A percentile compares a stretch with the other conserved stretches of the same genome.
phyloP scores from a whole-genome alignment of 306 rosid species.

The Cicer bijugum region DNA sequence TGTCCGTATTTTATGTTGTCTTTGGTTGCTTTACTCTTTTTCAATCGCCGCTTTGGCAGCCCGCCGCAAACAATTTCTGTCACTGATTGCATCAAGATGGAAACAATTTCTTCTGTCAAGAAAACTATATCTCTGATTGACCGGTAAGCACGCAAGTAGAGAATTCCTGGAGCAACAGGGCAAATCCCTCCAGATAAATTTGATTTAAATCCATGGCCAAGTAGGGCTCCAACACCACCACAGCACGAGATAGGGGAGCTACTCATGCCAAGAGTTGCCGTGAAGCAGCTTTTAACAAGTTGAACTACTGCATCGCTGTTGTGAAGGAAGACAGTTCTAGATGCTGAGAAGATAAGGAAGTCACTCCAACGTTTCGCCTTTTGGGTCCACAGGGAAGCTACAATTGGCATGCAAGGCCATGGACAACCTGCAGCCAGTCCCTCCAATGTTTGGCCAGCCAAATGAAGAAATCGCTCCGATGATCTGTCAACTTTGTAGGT shows the following conservation, averaged over 20 bases:
- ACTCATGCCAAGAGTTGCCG: conserved; percentile 82
- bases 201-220: conserved; percentile 87
- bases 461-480: conserved; percentile 80
- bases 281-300: conserved; percentile 92
- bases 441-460: conserved; percentile 94
- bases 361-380: conserved; percentile 95
- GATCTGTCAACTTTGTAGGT: conserved; percentile 89
- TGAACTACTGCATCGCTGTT: conserved; percentile 74
- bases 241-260: conserved; percentile 62
- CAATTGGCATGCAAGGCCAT: conserved; percentile 99
- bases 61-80: conserved; percentile 65
- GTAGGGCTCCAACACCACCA: conserved; percentile 91
- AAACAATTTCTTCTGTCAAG: conserved; percentile 74
- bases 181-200: conserved; percentile 79
- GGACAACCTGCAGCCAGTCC: conserved; percentile 94
- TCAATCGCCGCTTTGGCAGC: conserved; percentile 54
- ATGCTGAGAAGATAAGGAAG: conserved; percentile 87
- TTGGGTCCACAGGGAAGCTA: conserved; percentile 97
- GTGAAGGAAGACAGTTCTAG: conserved; percentile 93
- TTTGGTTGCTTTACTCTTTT: conserved; percentile 56
- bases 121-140: conserved; percentile 71
- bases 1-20: conserved; percentile 60
- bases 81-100: conserved; percentile 81
- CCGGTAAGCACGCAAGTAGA: conserved; percentile 75
- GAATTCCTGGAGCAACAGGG: conserved; percentile 93